Evolutionary conservation across 1,284 basidiomycete genomes (phyloP), one percentile per base, ranked within the genome.

Genomic region (Ceratobasidium sp.): DNA sequence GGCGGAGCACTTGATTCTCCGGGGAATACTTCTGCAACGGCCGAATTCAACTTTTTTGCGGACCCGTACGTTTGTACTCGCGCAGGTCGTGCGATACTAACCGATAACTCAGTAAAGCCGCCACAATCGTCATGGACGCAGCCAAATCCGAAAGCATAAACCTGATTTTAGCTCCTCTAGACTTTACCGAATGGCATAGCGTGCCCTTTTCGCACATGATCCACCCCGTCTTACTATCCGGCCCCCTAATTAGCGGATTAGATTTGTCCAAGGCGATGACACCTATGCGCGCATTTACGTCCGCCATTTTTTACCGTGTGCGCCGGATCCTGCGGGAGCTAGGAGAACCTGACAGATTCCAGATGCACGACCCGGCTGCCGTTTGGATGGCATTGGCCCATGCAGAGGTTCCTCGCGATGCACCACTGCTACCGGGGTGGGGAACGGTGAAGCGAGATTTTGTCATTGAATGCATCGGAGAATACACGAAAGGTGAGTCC

Each of bases 1-100:
- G 96, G 96, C n/a, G 96, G 95, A n/a, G 90, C 93, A 1, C 81
- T 98, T 36, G 95, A 98, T 76, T 92, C 93, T 21, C 94, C 95
- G 0, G 96, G 96, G 2, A 98, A 98, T 78, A 93, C 91, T 0
- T 88, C 85, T 16, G 87, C 94, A 3, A 84, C 87, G 0, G 90
- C 94, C 72, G 95, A 96, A 80, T 93, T 98, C 86, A 98, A 98
- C 82, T 95, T 92, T 78, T 97, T 91, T 76, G 95, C 95, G 2
- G 96, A 98, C 78, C 94, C 96, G 1, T 94, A 85, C 46, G 74
- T 80, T 6, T 48, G 81, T 18, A 42, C 6, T 75, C 40, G 21
- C 4, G 14, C 44, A 60, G 30, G 30, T 14, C 3, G 3, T 33
- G 72, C 62, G 28, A n/a, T 48, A 33, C 67, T 63, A 16, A 40